Evolutionary conservation across 1,284 basidiomycete species (phyloP).

Genomic region (Trichosporon sp.): DNA sequence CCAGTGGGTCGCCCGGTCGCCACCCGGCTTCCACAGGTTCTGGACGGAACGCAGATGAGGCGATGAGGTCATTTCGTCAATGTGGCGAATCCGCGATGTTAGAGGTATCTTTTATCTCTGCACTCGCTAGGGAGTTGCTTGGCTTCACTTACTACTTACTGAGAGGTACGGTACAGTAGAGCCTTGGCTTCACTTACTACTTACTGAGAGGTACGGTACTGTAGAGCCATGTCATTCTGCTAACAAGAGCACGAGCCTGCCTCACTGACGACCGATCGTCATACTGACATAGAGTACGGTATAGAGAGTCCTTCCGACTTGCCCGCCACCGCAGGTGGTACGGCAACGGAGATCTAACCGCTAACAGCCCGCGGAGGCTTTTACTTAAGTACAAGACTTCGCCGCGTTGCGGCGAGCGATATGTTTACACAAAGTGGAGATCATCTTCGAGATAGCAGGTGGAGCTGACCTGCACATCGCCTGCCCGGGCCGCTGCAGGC

Average conservation of each 20-base stretch:
- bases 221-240: too few species aligned
- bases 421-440: neutral
- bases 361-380: neutral
- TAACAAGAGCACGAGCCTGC: too few species aligned
- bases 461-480: neutral
- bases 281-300: neutral
- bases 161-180: too few species aligned
- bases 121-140: neutral
- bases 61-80: neutral
- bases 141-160: neutral
- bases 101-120: neutral
- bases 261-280: too few species aligned
- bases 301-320: neutral
- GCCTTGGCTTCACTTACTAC: neutral
- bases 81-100: neutral
- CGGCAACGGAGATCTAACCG: neutral
- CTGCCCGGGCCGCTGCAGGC: too few species aligned
- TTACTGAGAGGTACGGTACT: too few species aligned
- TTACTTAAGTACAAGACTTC: neutral
- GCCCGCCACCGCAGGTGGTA: neutral
- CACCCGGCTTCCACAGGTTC: too few species aligned
- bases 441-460: neutral
- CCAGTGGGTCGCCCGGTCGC: neutral
- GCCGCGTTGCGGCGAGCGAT: neutral
- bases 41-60: neutral